Base-by-base conservation (phyloP, 768 basidiomycete species). In the Chlorophyllum brunneum region DNA sequence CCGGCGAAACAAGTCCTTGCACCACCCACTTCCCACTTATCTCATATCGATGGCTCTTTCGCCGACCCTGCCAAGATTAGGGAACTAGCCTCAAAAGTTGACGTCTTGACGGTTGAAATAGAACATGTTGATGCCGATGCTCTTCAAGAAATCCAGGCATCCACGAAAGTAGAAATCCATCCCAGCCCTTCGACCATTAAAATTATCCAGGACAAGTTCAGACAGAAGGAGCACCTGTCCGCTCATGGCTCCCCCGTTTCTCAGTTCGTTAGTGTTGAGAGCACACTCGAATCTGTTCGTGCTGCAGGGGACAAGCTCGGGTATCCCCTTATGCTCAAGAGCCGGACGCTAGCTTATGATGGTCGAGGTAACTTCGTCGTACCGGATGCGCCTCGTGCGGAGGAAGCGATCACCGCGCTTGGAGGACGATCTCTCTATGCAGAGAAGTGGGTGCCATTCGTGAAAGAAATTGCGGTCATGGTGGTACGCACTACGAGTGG, bases 391-490 rank as follows among this genome's bases (percentile, higher is more conserved):
- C 68, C 73, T 7, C 74, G 87, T 27, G 74, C 74, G 2, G 67
- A 72, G 41, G 73, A 82, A 15, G 78, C 81, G 1, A 73, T 83
- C 29, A 56, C 70, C 0, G 66, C 72, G 1, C 80, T 92, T 11
- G 77, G 74, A 2, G 75, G 84, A 51, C 75, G 90, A 2, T 85
- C 88, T 0, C 70, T 98, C 3, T 99, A 98, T 61, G 95, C 93
- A 0, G 97, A 99, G 66, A 88, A 86, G 62, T 97, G 92, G 87
- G 88, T 94, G 0, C 81, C 85, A 0, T 98, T 98, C 62, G 68
- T 72, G 11, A 86, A 85, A 60, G 97, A 98, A 67, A 85, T 98
- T 29, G 94, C 97, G 0, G 93, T 98, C 30, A 97, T 99, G 90
- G 97, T 98, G 9, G 95, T 97, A 2, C 83, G 91, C 29, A 83